A percentile compares a stretch with the other conserved stretches of the same genome.
Conservation (phyloP, 2,329 filamentous ascomycete genomes). For the Helotiales sp. region DNA sequence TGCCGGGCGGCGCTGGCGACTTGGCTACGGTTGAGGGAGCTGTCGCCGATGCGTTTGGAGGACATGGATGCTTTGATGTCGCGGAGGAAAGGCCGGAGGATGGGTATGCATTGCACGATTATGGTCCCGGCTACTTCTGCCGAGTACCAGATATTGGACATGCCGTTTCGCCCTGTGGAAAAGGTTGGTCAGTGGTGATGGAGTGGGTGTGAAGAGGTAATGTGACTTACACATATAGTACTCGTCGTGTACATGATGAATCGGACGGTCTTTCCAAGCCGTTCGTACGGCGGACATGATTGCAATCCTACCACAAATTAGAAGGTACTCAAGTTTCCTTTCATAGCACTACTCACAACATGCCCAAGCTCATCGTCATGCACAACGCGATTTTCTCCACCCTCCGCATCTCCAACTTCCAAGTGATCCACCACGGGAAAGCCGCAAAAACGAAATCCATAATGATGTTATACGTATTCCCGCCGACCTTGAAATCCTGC, state of each 20-base stretch:
- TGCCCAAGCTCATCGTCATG: constrained; percentile 55
- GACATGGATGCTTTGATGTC: constrained; percentile 48
- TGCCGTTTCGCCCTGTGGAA: constrained; percentile 48
- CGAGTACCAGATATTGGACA: constrained; percentile 53
- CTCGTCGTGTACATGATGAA: constrained; percentile 47
- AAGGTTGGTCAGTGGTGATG: background rate
- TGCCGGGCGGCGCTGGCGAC: background rate
- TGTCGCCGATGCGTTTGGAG: constrained; percentile 33
- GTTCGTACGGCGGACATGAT: constrained; percentile 54
- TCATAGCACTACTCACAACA: constrained; percentile 49
- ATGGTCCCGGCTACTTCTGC: constrained; percentile 59
- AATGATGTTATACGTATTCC: constrained; percentile 58
- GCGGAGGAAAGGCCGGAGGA: constrained; percentile 54
- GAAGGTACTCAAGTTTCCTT: background rate
- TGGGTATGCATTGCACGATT: constrained; percentile 59
- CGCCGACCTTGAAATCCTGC: constrained; percentile 54
- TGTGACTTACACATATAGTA: constrained; percentile 50
- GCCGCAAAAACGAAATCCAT: constrained; percentile 58
- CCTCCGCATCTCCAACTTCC: constrained; percentile 52
- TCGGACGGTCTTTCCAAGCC: constrained; percentile 54
- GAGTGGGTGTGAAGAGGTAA: too few species aligned
- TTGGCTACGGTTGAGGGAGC: background rate
- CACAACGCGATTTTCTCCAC: constrained; percentile 57
- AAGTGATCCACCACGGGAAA: constrained; percentile 57
- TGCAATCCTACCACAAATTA: constrained; percentile 46